phyloP scores from a whole-genome alignment of 2,329 filamentous ascomycete genomes.

The Claviceps humidiphila region DNA sequence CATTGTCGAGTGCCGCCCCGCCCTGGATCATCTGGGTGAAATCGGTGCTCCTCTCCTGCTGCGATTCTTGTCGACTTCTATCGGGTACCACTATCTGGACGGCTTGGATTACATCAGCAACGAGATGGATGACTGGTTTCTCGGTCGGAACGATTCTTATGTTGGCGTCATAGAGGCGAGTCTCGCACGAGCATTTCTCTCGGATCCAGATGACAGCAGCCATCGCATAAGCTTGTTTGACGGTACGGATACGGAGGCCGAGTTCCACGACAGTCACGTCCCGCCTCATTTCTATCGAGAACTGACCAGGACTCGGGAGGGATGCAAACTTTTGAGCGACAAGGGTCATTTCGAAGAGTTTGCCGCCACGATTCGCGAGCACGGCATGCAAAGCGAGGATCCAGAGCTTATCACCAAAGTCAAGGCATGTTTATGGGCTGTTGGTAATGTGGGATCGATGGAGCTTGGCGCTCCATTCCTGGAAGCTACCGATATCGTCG shows the following conservation, averaged over 20 bases:
- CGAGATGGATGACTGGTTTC: constrained; percentile 99
- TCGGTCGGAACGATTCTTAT: constrained; percentile 93
- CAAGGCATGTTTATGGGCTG: constrained; percentile 93
- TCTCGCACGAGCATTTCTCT: constrained; percentile 70
- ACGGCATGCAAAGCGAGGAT: constrained; percentile 75
- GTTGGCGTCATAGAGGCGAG: constrained; percentile 93
- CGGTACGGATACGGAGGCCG: constrained; percentile 41
- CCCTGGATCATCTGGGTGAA: constrained; percentile 87
- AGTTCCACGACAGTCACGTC: constrained; percentile 52
- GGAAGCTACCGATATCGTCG: constrained; percentile 78
- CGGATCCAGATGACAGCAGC: constrained; percentile 45
- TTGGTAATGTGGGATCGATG: constrained; percentile 97
- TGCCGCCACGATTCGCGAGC: constrained; percentile 72
- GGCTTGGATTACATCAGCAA: constrained; percentile 97
- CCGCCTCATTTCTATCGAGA: constrained; percentile 98
- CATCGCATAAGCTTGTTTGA: constrained; percentile 46
- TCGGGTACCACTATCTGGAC: constrained; percentile 94
- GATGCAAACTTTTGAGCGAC: constrained; percentile 75
- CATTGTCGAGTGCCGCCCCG: constrained; percentile 89
- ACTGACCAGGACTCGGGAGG: constrained; percentile 81
- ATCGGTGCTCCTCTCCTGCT: constrained; percentile 88
- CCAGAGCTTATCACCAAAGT: constrained; percentile 78
- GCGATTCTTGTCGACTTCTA: constrained; percentile 87
- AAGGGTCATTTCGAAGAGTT: constrained; percentile 98
- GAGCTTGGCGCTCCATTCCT: constrained; percentile 90